phyloP scores from a whole-genome alignment of 768 basidiomycete genomes.

The Terana coerulea region DNA sequence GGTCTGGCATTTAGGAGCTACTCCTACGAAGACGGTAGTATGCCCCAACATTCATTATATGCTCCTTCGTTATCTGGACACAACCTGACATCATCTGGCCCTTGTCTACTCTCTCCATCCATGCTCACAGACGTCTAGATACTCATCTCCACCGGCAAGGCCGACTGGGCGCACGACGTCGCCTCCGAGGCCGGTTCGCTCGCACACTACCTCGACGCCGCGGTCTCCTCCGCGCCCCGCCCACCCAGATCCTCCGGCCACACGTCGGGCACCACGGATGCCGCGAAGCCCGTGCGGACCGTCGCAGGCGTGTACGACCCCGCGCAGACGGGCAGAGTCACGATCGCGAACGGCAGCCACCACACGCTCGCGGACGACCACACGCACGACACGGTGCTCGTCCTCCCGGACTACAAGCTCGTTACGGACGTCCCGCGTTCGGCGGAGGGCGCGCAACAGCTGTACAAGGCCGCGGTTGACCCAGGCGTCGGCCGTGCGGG shows the following conservation, averaged over 20 bases:
- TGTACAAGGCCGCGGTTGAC: conserved; percentile 65
- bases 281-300: conserved; percentile 20
- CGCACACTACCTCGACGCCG: conserved; percentile 48
- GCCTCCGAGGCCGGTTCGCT: conserved; percentile 68
- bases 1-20: no score
- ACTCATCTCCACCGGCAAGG: conserved; percentile 84
- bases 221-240: conserved; percentile 19
- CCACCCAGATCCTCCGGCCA: conserved; percentile 21
- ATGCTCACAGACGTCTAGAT: conserved; percentile 41
- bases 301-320: conserved; percentile 57
- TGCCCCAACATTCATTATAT: no score
- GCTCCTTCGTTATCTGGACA: no score
- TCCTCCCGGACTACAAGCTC: conserved; percentile 91
- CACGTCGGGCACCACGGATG: background rate
- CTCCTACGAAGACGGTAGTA: no score
- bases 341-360: conserved; percentile 84
- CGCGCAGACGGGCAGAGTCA: conserved; percentile 50
- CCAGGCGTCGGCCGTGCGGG: conserved; percentile 52
- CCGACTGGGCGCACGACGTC: conserved; percentile 85
- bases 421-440: conserved; percentile 69
- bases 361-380: conserved; percentile 62
- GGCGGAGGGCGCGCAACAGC: conserved; percentile 56
- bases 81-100: background rate
- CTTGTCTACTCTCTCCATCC: background rate
- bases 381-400: conserved; percentile 71